Conservation (phyloP, 2,329 filamentous ascomycete genomes). For the Pseudopithomyces chartarum region DNA sequence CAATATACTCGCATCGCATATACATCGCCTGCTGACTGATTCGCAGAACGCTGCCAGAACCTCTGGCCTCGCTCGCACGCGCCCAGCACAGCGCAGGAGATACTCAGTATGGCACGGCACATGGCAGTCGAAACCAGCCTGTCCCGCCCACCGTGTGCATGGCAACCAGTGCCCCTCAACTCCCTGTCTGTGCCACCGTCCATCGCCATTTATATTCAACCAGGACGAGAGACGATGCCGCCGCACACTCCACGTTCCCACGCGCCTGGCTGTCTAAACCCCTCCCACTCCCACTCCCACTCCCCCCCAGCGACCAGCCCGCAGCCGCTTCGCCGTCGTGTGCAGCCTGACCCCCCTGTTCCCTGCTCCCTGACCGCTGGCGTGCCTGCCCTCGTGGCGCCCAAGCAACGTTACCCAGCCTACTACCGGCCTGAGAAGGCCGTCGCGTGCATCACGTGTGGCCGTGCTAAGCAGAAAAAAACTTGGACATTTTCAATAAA, state of each 20-base stretch:
- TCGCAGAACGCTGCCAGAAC: not conserved
- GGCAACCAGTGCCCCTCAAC: slow-evolving; percentile 19
- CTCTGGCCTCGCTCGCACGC: not conserved
- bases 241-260: slow-evolving; percentile 34
- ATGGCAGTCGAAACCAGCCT: slow-evolving; percentile 5
- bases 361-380: slow-evolving; percentile 33
- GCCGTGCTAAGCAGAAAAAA: slow-evolving; percentile 18
- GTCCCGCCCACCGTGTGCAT: slow-evolving; percentile 14
- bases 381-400: slow-evolving; percentile 45
- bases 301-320: slow-evolving; percentile 31
- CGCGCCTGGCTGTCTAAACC: slow-evolving; percentile 12
- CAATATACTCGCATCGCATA: too few relatives aligned
- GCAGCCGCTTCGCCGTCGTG: slow-evolving; percentile 26
- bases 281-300: too few relatives aligned
- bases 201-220: slow-evolving; percentile 26
- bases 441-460: slow-evolving; percentile 37
- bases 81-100: too few relatives aligned
- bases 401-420: slow-evolving; percentile 31
- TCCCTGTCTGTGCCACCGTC: slow-evolving; percentile 36
- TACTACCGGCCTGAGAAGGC: slow-evolving; percentile 22
- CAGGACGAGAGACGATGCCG: slow-evolving; percentile 10
- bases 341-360: too few relatives aligned
- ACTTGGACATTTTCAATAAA: slow-evolving; percentile 40
- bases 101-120: too few relatives aligned
- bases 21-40: too few relatives aligned